Evolutionary conservation across 208 protist genomes (phyloP), one percentile per base, ranked within the genome.

Genomic region (Leishmania mexicana): DNA sequence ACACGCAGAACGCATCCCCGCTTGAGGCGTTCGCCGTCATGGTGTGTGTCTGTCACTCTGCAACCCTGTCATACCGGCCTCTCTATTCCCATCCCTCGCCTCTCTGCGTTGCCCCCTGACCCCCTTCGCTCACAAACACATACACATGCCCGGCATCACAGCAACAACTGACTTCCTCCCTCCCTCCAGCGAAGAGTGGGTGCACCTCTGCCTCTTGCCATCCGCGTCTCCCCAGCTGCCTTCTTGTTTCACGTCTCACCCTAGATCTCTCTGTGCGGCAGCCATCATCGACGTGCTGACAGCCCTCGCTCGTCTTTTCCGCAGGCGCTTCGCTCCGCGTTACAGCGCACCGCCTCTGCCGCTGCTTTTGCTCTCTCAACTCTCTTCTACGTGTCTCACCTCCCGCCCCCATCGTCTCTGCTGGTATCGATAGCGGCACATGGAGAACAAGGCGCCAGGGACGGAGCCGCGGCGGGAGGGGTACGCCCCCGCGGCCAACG

Each of bases 381-480:
- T 54, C 15, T 40, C 57, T 54, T 45, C 75, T n/a, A 31, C 75
- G n/a, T 35, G 13, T 4, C 42, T 31, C 60, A 3, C 54, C 42
- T 28, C 76, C 42, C 64, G 80, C 31, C 71, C 49, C 31, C 35
- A 31, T 45, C 53, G 28, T 71, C 42, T 13, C n/a, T 65, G 28
- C 19, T 21, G 28, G 60, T 7, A 40, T 65, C 31, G 54, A 49
- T 51, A 68, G 13, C n/a, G 28, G 58, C 17, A 3, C 72, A 95
- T 97, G 94, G 91, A 95, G 40, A 94, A 96, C 88, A 96, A 96
- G 83, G 92, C 92, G 40, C 92, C 94, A 3, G 94, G 92, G 10
- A 97, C 92, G 21, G 82, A 79, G 17, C 81, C 87, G 11, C 90
- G 92, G 51, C 74, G 89, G 49, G 92, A 87, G 73, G 94, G 94